A percentile compares a stretch with the other conserved stretches of the same genome.
Evolutionary conservation across 2,329 filamentous ascomycete species (phyloP).

Genomic region (Elsinoe perseae): DNA sequence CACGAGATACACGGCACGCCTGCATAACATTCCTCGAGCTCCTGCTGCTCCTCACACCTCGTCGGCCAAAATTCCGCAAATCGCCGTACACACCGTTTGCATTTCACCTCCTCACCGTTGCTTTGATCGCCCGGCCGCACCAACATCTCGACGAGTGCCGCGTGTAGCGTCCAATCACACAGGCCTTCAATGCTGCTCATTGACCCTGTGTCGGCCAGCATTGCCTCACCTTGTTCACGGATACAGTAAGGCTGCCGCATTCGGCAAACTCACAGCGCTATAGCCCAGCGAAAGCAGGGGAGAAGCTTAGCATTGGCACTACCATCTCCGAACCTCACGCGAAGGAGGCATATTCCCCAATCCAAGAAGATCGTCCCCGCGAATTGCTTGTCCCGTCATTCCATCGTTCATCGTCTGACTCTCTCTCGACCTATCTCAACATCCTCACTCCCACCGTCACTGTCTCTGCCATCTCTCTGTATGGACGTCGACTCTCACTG

Average conservation of each 20-base stretch:
- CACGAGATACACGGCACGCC: background rate
- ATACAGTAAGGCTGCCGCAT: background rate
- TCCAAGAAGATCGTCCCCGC: constrained; percentile 7
- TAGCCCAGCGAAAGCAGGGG: constrained; percentile 10
- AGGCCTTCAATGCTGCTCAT: background rate
- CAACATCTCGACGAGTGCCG: background rate
- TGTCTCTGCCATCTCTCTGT: background rate
- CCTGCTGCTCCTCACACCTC: background rate
- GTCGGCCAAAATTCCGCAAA: constrained; percentile 6
- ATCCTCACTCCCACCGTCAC: background rate
- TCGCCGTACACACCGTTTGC: constrained; percentile 1
- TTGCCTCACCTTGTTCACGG: background rate
- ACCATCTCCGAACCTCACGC: constrained; percentile 2
- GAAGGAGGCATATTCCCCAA: background rate
- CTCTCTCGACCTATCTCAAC: background rate
- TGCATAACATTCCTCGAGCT: background rate
- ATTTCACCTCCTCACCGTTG: constrained; percentile 6
- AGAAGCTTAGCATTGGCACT: constrained; percentile 1
- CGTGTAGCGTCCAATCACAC: constrained; percentile 5
- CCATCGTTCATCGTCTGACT: background rate
- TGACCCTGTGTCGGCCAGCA: background rate
- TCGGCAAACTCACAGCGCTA: background rate
- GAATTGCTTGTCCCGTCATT: background rate
- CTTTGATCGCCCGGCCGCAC: background rate
- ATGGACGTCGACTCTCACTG: constrained; percentile 2